These are phyloP conservation scores for Malus sieversii DNA, from an alignment of 306 rosid genomes.

Conservation along the genomic window DNA sequence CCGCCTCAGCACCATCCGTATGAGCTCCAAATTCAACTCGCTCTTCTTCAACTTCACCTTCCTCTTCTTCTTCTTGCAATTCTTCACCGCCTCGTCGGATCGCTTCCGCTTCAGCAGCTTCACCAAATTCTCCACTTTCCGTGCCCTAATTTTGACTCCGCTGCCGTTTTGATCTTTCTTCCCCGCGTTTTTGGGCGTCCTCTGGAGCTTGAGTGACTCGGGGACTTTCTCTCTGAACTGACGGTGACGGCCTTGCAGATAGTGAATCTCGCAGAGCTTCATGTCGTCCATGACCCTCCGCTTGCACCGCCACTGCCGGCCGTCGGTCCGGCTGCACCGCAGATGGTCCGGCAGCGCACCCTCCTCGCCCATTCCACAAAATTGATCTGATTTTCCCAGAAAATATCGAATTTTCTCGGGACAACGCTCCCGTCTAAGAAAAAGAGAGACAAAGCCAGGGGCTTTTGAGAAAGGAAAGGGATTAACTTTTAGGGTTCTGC, in stretches of 20 bases:
- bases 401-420: constrained; percentile 7
- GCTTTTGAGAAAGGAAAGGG: not conserved
- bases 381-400: constrained; percentile 26
- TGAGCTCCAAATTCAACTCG: constrained; percentile 67
- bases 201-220: constrained; percentile 73
- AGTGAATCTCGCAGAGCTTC: constrained; percentile 92
- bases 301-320: constrained; percentile 91
- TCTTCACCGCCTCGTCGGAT: constrained; percentile 27
- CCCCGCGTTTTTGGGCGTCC: constrained; percentile 32
- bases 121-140: constrained; percentile 33
- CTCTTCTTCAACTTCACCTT: constrained; percentile 38
- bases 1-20: constrained; percentile 76
- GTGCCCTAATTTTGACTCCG: constrained; percentile 56
- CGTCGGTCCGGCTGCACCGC: constrained; percentile 89
- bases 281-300: constrained; percentile 65
- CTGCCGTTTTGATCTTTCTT: constrained; percentile 26
- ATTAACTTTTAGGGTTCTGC: not conserved
- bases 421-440: not conserved
- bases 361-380: constrained; percentile 29
- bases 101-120: constrained; percentile 45
- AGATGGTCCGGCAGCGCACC: constrained; percentile 61
- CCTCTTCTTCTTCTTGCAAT: constrained; percentile 21
- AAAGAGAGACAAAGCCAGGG: not conserved
- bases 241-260: constrained; percentile 74
- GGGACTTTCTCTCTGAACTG: constrained; percentile 80